phyloP scores from a whole-genome alignment of 495 filamentous ascomycete genomes.

The Margaritispora aquatica region DNA sequence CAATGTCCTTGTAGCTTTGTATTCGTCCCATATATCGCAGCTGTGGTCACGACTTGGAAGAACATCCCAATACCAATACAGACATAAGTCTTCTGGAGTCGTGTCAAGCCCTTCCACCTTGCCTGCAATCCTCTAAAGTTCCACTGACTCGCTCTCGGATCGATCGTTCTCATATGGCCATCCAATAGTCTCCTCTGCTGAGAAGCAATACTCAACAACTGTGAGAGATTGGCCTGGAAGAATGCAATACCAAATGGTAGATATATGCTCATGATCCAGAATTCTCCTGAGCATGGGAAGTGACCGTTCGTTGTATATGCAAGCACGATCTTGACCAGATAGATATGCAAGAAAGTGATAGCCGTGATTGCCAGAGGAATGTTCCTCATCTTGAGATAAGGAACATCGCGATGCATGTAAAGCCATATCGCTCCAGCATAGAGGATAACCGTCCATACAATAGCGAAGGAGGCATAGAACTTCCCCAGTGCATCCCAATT shows the following conservation, averaged over 20 bases:
- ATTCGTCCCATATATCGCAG: conserved; percentile 58
- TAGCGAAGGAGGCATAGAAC: conserved; percentile 37
- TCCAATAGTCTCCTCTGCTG: conserved; percentile 39
- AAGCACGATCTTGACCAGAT: conserved; percentile 52
- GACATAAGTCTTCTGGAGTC: conserved; percentile 38
- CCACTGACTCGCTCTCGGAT: background rate
- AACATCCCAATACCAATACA: conserved; percentile 45
- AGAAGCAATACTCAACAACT: conserved; percentile 58
- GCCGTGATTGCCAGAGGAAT: conserved; percentile 52
- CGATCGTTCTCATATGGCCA: conserved; percentile 12
- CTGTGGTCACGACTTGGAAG: conserved; percentile 51
- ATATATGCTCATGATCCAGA: conserved; percentile 70
- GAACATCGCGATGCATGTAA: conserved; percentile 44
- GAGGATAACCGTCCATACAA: conserved; percentile 51
- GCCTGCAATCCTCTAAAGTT: conserved; percentile 17
- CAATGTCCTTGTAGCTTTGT: conserved; percentile 54
- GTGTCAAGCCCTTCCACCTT: conserved; percentile 34
- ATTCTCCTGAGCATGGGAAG: conserved; percentile 53
- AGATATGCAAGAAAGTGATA: conserved; percentile 57
- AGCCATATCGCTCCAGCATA: conserved; percentile 47
- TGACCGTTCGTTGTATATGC: conserved; percentile 53
- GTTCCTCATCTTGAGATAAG: conserved; percentile 58
- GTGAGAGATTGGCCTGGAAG: conserved; percentile 63
- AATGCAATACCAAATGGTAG: conserved; percentile 64
- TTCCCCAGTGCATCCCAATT: conserved; percentile 37